Base-by-base conservation (phyloP, 2,329 filamentous ascomycete genomes). In the Aspergillus sp. region DNA sequence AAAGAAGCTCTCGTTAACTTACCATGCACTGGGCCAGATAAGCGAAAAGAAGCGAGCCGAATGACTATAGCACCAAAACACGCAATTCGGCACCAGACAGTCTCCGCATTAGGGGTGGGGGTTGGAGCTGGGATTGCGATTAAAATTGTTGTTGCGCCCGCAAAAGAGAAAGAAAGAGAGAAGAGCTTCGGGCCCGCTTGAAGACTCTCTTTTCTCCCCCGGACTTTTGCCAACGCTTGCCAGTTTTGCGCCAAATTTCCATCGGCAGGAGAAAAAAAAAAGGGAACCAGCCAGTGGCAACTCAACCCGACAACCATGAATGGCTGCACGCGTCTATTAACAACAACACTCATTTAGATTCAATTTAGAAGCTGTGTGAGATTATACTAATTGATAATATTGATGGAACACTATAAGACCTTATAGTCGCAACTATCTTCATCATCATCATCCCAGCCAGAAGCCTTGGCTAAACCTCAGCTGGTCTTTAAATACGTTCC, bases 1-100 rank as follows among this genome's bases (percentile, higher is more conserved):
- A 61, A 49, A 59, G 56, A 66, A 57, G 62, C 58, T 61, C 60
- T 62, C 57, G 42, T 60, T 62, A 64, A 68, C 66, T 68, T 62
- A 68, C 66, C 65, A 65, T 59, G 61, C 48, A 68, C 62, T 63
- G 62, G 65, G 61, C 54, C 55, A 67, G 62, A 66, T 63, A 65
- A 65, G 64, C 63, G 60, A 66, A 64, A 68, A 68, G 62, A 64
- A 67, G 64, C 62, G 62, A 70, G 61, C 65, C 68, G 64, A 69
- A 64, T 58, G 60, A 62, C 61, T 68, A 68, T 67, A 64, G 65
- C 67, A 66, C 66, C 65, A 68, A 65, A 65, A 63, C 61, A 60
- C 55, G 57, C 58, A 62, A 63, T 60, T 63, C 58, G 60, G 59
- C 56, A 59, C 55, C 64, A 56, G 59, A 59, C 41, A 64, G 49